phyloP scores from a whole-genome alignment of 371 early-diverging fungal genomes.

The Nosema granulosis region DNA sequence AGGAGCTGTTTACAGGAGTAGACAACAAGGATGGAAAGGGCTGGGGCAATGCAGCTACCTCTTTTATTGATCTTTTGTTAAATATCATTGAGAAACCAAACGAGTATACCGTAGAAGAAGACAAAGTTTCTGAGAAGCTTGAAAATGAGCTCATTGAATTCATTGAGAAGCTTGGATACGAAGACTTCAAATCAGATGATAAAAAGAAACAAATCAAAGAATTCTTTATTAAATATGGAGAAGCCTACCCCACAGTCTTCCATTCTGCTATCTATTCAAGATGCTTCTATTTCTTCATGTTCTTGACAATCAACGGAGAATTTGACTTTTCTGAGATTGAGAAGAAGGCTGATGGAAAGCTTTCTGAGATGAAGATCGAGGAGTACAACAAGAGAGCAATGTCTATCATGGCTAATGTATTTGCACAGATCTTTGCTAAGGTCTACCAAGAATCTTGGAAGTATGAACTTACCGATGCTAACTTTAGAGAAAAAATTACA shows the following conservation, averaged over 20 bases:
- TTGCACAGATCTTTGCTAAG: conserved; percentile 5
- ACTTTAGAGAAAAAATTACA: not conserved
- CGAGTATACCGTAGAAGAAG: conserved; percentile 2
- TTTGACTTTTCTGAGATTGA: conserved; percentile 1
- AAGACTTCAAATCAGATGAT: not conserved
- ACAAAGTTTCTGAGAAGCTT: not conserved
- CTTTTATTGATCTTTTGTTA: not conserved
- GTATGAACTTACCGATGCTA: not conserved
- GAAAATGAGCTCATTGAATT: not conserved
- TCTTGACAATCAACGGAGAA: conserved; percentile 7
- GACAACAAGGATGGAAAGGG: too few species aligned
- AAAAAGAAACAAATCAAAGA: not conserved
- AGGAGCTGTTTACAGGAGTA: too few species aligned
- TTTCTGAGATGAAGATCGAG: conserved; percentile 4
- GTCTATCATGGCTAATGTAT: conserved; percentile 6
- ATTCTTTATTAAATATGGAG: conserved; percentile 7
- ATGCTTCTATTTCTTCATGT: conserved; percentile 9
- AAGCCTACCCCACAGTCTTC: not conserved
- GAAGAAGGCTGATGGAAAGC: not conserved
- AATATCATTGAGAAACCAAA: not conserved
- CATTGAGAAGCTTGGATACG: not conserved
- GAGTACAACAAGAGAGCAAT: too few species aligned
- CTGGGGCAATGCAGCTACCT: too few species aligned
- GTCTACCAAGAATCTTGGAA: conserved; percentile 2
- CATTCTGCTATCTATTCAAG: conserved; percentile 17